Conservation (phyloP, 1,139 yeast species). For the Yamadazyma songkhlaensis region DNA sequence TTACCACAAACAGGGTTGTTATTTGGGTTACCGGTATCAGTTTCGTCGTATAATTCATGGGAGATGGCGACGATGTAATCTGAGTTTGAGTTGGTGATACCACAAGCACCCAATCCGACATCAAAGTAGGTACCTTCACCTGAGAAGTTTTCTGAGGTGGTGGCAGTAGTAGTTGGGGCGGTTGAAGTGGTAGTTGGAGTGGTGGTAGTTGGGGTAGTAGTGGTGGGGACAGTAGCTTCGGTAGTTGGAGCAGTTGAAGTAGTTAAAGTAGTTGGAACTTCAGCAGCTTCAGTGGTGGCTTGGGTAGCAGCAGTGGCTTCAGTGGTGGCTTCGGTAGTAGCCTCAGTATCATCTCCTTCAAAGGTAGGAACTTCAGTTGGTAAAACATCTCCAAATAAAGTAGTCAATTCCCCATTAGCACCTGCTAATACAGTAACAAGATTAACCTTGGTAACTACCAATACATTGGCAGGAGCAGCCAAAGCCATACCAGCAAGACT, state of each 20-base stretch:
- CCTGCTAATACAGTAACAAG: slow-evolving; percentile 14
- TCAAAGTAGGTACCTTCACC: slow-evolving; percentile 64
- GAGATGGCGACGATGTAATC: slow-evolving; percentile 51
- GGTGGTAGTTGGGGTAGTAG: slow-evolving; percentile 12
- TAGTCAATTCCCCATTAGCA: slow-evolving; percentile 11
- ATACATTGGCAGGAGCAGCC: slow-evolving; percentile 17
- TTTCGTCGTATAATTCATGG: slow-evolving; percentile 30
- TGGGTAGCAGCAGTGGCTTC: slow-evolving; percentile 13
- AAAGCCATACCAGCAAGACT: slow-evolving; percentile 8
- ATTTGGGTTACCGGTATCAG: slow-evolving; percentile 35
- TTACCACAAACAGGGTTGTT: slow-evolving; percentile 43
- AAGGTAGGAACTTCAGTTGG: slow-evolving; percentile 11
- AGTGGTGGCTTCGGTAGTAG: slow-evolving; percentile 3
- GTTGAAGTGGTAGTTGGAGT: slow-evolving; percentile 11
- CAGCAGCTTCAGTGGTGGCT: slow-evolving; percentile 11
- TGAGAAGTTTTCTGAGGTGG: slow-evolving; percentile 18
- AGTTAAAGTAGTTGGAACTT: slow-evolving; percentile 11
- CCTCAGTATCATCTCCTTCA: slow-evolving; percentile 11
- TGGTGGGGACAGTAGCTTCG: slow-evolving; percentile 18
- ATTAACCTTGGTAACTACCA: slow-evolving; percentile 13
- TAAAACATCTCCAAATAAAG: slow-evolving; percentile 9
- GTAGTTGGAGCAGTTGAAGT: slow-evolving; percentile 17
- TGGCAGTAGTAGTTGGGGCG: slow-evolving; percentile 17
- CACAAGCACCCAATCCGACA: slow-evolving; percentile 65
- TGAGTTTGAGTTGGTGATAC: slow-evolving; percentile 40